phyloP scores from a whole-genome alignment of 176 grass and related monocot species.

The Canna indica region DNA sequence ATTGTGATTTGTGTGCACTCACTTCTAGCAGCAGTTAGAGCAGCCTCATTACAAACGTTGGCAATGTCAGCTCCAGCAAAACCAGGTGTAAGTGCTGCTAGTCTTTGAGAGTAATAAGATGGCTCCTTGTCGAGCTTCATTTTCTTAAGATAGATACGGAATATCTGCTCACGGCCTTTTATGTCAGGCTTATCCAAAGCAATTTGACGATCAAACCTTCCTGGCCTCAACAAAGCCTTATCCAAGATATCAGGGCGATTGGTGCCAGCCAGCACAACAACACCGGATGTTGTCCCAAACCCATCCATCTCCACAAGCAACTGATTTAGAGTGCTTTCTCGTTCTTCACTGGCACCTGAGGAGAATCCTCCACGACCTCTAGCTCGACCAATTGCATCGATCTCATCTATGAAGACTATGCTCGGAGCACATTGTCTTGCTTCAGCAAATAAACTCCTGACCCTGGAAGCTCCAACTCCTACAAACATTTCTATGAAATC shows the following conservation, averaged over 20 bases:
- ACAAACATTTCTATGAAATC: slow-evolving; percentile 94
- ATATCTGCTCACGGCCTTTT: slow-evolving; percentile 90
- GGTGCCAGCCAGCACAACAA: slow-evolving; percentile 64
- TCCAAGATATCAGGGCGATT: slow-evolving; percentile 40
- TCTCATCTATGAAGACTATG: slow-evolving; percentile 87
- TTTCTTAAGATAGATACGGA: slow-evolving; percentile 79
- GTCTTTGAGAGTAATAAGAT: slow-evolving; percentile 81
- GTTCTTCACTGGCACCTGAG: slow-evolving; percentile 60
- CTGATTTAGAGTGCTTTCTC: slow-evolving; percentile 79
- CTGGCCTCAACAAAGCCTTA: slow-evolving; percentile 89
- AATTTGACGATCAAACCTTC: slow-evolving; percentile 93
- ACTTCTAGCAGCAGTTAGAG: slow-evolving; percentile 67
- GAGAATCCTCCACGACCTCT: slow-evolving; percentile 52
- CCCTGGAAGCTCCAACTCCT: slow-evolving; percentile 65
- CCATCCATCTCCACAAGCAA: slow-evolving; percentile 83
- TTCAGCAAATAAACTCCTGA: slow-evolving; percentile 67
- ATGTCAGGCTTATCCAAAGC: slow-evolving; percentile 81
- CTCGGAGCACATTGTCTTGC: slow-evolving; percentile 60
- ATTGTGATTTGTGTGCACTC: slow-evolving; percentile 58
- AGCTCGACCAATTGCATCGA: slow-evolving; percentile 66
- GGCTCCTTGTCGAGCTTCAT: slow-evolving; percentile 76
- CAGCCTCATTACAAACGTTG: slow-evolving; percentile 90
- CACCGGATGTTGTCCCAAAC: slow-evolving; percentile 58
- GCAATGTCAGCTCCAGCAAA: slow-evolving; percentile 96
- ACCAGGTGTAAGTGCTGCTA: slow-evolving; percentile 85